Evolutionary conservation across 371 early-diverging fungal genomes (phyloP), one percentile per base, ranked within the genome.

Genomic region (Hamiltosporidium magnivora): DNA sequence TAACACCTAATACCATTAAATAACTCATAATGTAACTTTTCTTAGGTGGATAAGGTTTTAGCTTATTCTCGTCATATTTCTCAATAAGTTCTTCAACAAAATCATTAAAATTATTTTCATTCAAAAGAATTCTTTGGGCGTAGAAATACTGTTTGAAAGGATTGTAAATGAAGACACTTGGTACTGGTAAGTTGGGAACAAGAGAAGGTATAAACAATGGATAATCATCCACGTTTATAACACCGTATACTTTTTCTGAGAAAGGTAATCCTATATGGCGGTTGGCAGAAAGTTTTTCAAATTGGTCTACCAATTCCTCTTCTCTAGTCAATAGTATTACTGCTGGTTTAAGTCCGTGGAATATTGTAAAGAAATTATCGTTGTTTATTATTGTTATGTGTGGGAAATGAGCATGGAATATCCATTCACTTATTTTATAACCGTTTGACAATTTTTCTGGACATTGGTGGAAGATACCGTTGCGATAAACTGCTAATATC

Each of bases 271-370:
- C 83, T 12, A 73, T 41, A 64, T 78, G 77, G 49, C 68, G 63
- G 9, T 74, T 73, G 8, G 69, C 63, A 43, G 72, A 71, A 41
- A 78, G 54, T 41, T 69, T 64, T 54, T 83, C 83, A 65, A 77
- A 78, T 54, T 69, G 63, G 1, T 61, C 61, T 2, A 78, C 44
- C 39, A 68, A 75, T 41, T 75, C 44, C n/a, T 76, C 78, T 40
- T 63, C 69, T 44, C 69, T 42, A 36, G 79, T 74, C 0, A 83
- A 37, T 12, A 83, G 66, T 36, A 78, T 38, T 42, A 81, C 54
- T 6, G 72, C 80, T 12, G 83, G 83, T 62, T 83, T 83, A 38
- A 78, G 66, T 0, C 83, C 83, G 67, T 81, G 80, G 71, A 83
- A 83, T 52, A 83, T 71, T 12, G 77, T 65, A 60, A 73, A 78